phyloP scores from a whole-genome alignment of 495 filamentous ascomycete genomes.

The Annulohypoxylon maeteangense region DNA sequence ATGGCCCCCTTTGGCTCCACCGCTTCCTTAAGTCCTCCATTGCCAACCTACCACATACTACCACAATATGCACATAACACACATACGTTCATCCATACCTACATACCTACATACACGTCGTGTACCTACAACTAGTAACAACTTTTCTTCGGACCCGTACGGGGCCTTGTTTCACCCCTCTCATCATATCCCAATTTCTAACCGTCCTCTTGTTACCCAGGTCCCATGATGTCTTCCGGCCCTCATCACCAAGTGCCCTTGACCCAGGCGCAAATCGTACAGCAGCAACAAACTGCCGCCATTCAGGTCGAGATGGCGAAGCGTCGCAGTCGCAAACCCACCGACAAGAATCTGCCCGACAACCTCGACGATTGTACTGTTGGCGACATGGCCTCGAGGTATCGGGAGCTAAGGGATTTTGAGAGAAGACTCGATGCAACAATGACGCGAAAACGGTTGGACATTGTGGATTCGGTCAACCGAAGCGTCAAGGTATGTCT shows the following conservation, averaged over 20 bases:
- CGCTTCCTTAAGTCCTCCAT: constrained; percentile 25
- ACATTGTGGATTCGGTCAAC: constrained; percentile 85
- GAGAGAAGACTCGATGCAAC: constrained; percentile 91
- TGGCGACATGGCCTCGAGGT: constrained; percentile 83
- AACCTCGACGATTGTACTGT: constrained; percentile 82
- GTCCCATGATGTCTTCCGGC: constrained; percentile 68
- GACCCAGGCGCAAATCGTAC: constrained; percentile 63
- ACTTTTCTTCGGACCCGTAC: not conserved
- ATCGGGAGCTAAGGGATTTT: constrained; percentile 82
- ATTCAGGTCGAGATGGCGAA: constrained; percentile 73
- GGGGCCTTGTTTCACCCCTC: constrained; percentile 1
- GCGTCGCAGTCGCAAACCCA: constrained; percentile 84
- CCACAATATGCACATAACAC: not conserved
- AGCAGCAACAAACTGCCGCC: constrained; percentile 65
- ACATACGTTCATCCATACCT: constrained; percentile 12
- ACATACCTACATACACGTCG: constrained; percentile 23
- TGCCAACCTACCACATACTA: constrained; percentile 14
- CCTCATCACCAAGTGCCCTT: constrained; percentile 59
- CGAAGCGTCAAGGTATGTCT: constrained; percentile 73
- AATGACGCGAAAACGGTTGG: constrained; percentile 93
- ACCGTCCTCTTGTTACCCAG: constrained; percentile 51
- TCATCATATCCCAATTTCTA: constrained; percentile 19
- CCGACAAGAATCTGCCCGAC: constrained; percentile 93
- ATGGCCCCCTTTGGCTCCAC: constrained; percentile 36
- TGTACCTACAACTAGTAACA: constrained; percentile 21